Conservation (phyloP, 495 filamentous ascomycete genomes). For the Hypoxylon perforatum region DNA sequence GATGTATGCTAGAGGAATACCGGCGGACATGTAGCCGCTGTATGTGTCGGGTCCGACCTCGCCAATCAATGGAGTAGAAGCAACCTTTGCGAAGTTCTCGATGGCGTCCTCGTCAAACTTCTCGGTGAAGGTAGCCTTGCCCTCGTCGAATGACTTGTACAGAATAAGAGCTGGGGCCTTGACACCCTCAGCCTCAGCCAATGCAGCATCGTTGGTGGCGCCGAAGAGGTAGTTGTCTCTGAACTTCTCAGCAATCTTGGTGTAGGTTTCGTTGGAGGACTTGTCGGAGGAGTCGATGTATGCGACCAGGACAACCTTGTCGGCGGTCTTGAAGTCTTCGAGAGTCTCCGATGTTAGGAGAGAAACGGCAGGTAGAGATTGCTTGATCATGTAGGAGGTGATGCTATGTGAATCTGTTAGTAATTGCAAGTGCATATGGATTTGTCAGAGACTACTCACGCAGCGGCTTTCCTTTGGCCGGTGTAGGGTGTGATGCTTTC, state of each 20-base stretch:
- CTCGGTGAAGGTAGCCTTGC: slow-evolving; percentile 84
- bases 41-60: slow-evolving; percentile 99
- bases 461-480: slow-evolving; percentile 88
- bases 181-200: slow-evolving; percentile 91
- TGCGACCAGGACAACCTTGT: slow-evolving; percentile 94
- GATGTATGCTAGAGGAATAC: slow-evolving; percentile 95
- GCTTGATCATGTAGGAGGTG: slow-evolving; percentile 99
- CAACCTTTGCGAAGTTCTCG: slow-evolving; percentile 81
- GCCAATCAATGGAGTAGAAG: slow-evolving; percentile 90
- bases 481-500: slow-evolving; percentile 85
- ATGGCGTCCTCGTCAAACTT: slow-evolving; percentile 82
- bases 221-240: slow-evolving; percentile 95
- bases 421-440: background rate
- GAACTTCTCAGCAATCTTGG: slow-evolving; percentile 80
- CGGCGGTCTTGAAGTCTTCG: slow-evolving; percentile 95
- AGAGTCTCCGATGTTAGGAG: slow-evolving; percentile 79
- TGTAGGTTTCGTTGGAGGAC: slow-evolving; percentile 82
- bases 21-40: slow-evolving; percentile 93
- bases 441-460: slow-evolving; percentile 67
- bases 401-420: slow-evolving; percentile 69
- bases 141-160: slow-evolving; percentile 98
- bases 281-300: slow-evolving; percentile 90
- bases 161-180: slow-evolving; percentile 87
- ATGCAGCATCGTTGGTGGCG: slow-evolving; percentile 78
- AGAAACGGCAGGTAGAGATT: slow-evolving; percentile 93